A percentile compares a stretch with the other conserved stretches of the same genome.
phyloP scores from a whole-genome alignment of 306 rosid genomes.

The Fragaria ananassa region DNA sequence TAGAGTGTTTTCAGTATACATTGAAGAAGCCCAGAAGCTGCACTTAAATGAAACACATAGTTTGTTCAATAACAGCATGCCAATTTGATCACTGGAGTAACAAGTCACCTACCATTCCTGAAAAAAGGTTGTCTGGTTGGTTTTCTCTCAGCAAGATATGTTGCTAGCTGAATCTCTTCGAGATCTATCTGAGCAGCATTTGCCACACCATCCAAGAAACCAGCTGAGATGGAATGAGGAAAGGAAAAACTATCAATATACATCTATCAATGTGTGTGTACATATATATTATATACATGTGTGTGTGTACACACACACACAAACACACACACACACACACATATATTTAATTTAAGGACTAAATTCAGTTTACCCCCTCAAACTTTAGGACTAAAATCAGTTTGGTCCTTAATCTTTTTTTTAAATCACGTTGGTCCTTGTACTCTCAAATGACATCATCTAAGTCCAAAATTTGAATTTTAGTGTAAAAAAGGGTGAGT shows the following conservation, averaged over 20 bases:
- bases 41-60: conserved; percentile 21
- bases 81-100: conserved; percentile 7
- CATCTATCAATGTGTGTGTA: background rate
- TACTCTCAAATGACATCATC: too few relatives aligned
- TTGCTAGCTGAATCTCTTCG: conserved; percentile 61
- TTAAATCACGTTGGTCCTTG: too few relatives aligned
- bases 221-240: conserved; percentile 38
- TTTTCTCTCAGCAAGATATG: conserved; percentile 69
- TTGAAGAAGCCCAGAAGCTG: conserved; percentile 4
- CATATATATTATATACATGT: background rate
- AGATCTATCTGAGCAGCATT: conserved; percentile 69
- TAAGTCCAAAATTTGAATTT: too few relatives aligned
- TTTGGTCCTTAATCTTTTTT: too few relatives aligned
- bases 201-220: conserved; percentile 63
- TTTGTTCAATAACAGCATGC: conserved; percentile 7
- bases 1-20: background rate
- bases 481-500: too few relatives aligned
- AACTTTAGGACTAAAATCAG: too few relatives aligned
- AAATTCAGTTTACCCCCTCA: too few relatives aligned
- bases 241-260: conserved; percentile 20
- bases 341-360: too few relatives aligned
- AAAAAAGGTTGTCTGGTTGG: conserved; percentile 75
- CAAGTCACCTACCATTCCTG: conserved; percentile 59
- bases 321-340: too few relatives aligned
- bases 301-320: too few relatives aligned